Evolutionary conservation across 2,329 filamentous ascomycete species (phyloP), one percentile per base, ranked within the genome.

Genomic region (Pseudogymnoascus sp.): DNA sequence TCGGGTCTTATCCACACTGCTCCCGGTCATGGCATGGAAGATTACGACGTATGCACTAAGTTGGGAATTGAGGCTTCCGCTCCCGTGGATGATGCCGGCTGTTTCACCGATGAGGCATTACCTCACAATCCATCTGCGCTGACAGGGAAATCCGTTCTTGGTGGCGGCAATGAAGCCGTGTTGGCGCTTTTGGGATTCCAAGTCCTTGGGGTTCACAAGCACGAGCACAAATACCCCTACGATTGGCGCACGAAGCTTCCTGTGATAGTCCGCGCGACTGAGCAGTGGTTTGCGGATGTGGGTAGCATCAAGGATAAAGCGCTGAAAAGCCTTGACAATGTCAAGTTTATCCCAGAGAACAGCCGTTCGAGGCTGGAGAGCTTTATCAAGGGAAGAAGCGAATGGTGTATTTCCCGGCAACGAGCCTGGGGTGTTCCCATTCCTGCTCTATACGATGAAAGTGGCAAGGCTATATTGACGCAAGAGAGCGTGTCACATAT

Each of bases 321-420:
- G 0, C 78, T 96, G 23, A 75, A 81, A 14, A 85, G 91, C 7
- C 79, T 99, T 10, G 78, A 86, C 0, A 75, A 84, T 39, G 91
- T 98, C 23, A 80, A 79, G 0, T 99, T 98, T 71, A 81, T 96
- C 13, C 95, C 95, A 0, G 83, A 88, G 48, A 80, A 82, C 25
- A 92, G 93, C 6, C 86, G 84, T 68, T 83, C 84, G 5, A 84
- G 95, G 28, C 81, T 99, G 4, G 85, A 91, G 72, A 92, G 90
- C 73, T 99, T 98, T 72, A 81, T 99, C 31, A 87, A 88, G 71
- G 90, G 90, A 21, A 85, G 95, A 61, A 96, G 86, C 71, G 93
- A 99, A 75, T 99, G 95, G 95, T 99, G 95, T 74, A 97, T 99
- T 70, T 99, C 95, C 4, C 86, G 95, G 54, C 95, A 99, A 76